These are phyloP conservation scores for Vitis labrusca DNA, from an alignment of 164 flowering plant species.

Conservation along the genomic window DNA sequence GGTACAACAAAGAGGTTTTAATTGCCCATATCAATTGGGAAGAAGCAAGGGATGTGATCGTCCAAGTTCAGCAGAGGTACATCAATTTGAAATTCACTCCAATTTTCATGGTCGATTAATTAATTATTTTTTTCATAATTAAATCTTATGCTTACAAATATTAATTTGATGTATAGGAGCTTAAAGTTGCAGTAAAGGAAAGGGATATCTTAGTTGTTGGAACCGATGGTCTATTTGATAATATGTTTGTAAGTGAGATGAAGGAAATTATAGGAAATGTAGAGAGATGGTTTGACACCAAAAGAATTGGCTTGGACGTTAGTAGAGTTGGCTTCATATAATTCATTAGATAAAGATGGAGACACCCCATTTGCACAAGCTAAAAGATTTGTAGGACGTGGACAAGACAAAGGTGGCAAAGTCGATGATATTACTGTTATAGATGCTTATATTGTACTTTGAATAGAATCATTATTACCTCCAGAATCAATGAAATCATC, in stretches of 20 bases:
- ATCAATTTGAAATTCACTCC: no score
- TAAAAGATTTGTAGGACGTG: conserved; percentile 8
- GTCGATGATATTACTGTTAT: conserved; percentile 32
- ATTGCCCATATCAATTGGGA: conserved; percentile 23
- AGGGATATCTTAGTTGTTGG: conserved; percentile 14
- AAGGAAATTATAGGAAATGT: background rate
- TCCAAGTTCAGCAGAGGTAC: conserved; percentile 3
- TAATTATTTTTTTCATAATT: no score
- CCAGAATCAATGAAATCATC: no score
- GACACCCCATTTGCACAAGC: conserved; percentile 15
- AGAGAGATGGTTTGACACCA: background rate
- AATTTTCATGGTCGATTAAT: no score
- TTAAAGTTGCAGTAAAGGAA: background rate
- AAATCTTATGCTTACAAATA: no score
- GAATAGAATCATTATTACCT: no score
- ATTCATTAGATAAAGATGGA: background rate
- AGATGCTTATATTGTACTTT: background rate
- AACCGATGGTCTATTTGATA: conserved; percentile 29
- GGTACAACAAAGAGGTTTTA: conserved; percentile 11
- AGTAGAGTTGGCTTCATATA: conserved; percentile 15
- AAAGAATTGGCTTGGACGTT: conserved; percentile 13
- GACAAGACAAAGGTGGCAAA: conserved; percentile 19
- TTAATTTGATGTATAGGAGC: background rate
- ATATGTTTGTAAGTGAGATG: conserved; percentile 16
- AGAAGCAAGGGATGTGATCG: background rate